phyloP scores from a whole-genome alignment of 768 basidiomycete species.

The Termitomyces titanicus region DNA sequence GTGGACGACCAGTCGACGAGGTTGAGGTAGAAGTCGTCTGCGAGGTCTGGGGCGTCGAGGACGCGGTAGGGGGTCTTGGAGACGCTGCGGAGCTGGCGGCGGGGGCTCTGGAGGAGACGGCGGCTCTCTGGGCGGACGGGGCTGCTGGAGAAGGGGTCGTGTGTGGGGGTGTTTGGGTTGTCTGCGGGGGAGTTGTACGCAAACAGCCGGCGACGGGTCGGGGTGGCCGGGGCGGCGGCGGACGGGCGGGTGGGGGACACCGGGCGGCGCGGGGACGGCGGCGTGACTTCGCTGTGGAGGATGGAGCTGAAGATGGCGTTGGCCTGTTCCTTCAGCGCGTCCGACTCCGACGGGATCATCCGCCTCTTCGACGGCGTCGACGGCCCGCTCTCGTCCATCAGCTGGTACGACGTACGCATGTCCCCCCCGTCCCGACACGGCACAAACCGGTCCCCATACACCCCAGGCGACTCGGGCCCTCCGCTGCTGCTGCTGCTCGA shows the following conservation, averaged over 20 bases:
- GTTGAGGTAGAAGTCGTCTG: slow-evolving; percentile 98
- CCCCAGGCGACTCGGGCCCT: slow-evolving; percentile 14
- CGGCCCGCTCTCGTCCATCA: slow-evolving; percentile 55
- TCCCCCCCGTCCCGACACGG: slow-evolving; percentile 62
- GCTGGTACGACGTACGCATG: slow-evolving; percentile 63
- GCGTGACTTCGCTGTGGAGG: slow-evolving; percentile 75
- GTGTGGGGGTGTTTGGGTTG: slow-evolving; percentile 54
- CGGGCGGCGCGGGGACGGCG: slow-evolving; percentile 59
- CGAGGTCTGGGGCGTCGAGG: slow-evolving; percentile 93
- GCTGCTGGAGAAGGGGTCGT: slow-evolving; percentile 76
- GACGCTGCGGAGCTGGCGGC: slow-evolving; percentile 75
- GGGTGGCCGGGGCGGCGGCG: slow-evolving; percentile 42
- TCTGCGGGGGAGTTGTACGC: slow-evolving; percentile 60
- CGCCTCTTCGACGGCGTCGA: slow-evolving; percentile 59
- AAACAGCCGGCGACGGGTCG: slow-evolving; percentile 62
- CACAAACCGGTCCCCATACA: slow-evolving; percentile 67
- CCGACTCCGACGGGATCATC: slow-evolving; percentile 65
- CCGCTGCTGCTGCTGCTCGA: neutral
- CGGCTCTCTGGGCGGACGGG: slow-evolving; percentile 86
- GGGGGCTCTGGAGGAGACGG: slow-evolving; percentile 78
- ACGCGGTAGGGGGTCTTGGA: slow-evolving; percentile 97
- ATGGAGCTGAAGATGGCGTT: slow-evolving; percentile 78
- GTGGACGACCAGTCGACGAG: slow-evolving; percentile 96
- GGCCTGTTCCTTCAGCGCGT: slow-evolving; percentile 85
- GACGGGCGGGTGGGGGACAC: slow-evolving; percentile 58